A percentile compares a stretch with the other conserved stretches of the same genome.
phyloP scores from a whole-genome alignment of 768 basidiomycete genomes.

The Hygrophorus pudorinus region DNA sequence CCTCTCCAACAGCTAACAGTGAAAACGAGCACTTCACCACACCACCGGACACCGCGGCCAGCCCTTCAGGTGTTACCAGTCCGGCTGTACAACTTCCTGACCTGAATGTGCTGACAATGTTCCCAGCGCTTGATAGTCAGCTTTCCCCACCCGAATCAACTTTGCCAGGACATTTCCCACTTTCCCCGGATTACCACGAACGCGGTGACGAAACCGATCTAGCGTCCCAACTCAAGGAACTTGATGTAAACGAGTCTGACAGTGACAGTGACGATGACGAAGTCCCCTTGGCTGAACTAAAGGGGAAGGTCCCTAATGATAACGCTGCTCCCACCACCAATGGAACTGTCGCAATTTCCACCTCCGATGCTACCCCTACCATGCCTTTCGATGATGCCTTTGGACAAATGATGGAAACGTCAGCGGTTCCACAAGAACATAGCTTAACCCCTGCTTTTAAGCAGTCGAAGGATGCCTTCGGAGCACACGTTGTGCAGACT shows the following conservation, averaged over 20 bases:
- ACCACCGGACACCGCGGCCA: conserved; percentile 37
- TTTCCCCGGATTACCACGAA: conserved; percentile 10
- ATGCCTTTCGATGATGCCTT: conserved; percentile 51
- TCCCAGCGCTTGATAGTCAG: conserved; percentile 4
- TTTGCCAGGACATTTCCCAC: conserved; percentile 9
- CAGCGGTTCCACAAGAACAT: conserved; percentile 14
- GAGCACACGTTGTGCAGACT: conserved; percentile 9
- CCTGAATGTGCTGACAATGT: conserved; percentile 1
- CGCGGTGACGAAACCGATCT: conserved; percentile 39
- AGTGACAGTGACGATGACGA: conserved; percentile 39
- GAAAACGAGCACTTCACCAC: conserved; percentile 53
- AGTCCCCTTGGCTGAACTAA: conserved; percentile 26
- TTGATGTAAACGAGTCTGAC: conserved; percentile 44
- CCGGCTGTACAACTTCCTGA: not conserved
- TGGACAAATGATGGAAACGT: conserved; percentile 23
- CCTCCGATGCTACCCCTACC: conserved; percentile 10
- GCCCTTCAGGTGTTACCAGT: conserved; percentile 1
- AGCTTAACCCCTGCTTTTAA: not conserved
- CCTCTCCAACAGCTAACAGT: conserved; percentile 19
- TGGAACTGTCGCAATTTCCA: conserved; percentile 6
- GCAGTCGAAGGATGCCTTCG: conserved; percentile 15
- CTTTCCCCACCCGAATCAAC: conserved; percentile 5
- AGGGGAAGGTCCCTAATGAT: conserved; percentile 13
- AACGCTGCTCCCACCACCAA: conserved; percentile 12
- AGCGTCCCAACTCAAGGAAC: conserved; percentile 40